Base-by-base conservation (phyloP, 495 filamentous ascomycete genomes). In the Aspergillus diversus region DNA sequence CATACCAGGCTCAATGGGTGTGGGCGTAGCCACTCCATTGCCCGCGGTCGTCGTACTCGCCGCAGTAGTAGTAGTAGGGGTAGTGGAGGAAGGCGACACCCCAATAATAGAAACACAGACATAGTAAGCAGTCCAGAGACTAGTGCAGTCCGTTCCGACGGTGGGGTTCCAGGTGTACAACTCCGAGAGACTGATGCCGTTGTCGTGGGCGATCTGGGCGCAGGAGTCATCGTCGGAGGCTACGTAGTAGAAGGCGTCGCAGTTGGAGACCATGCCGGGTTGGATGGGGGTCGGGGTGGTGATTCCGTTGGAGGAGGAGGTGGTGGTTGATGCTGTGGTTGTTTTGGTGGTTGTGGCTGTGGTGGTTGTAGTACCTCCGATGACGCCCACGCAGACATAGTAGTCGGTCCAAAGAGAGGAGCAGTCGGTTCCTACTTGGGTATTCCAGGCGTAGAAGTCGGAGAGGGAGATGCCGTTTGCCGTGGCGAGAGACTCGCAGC, bases 111-210 rank as follows among this genome's bases (percentile, higher is more conserved):
- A 60, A 15, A 60, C 58, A 33, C 58, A 60, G 33, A 60, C 16
- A 33, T 60, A 60, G 33, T 60, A 60, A 16, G 12, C 48, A 4
- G 58, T 17, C 58, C 58, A 60, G 6, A 60, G 27, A 3, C 58
- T 49, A 0, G 33, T 13, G 33, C 58, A 60, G 17, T 15, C 49
- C 1, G 58, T 31, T 5, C 32, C 48, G 31, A 60, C 27, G 11
- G 8, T 37, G 0, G 58, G 16, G 31, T 60, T 60, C 58, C 58
- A 60, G 0, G 32, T n/a, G 16, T 53, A 60, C 8, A 60, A 49
- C 49, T 60, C 48, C 13, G 58, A 31, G 2, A 60, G 58, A 11
- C 16, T 60, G 33, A 60, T 53, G 1, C 58, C 58, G 32, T 46
- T 53, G 33, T n/a, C 35, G 4, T 13, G 16, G 0, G 58, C 46